Conservation (phyloP, 352 stramenopile species). For the Globisporangium cystogenes region DNA sequence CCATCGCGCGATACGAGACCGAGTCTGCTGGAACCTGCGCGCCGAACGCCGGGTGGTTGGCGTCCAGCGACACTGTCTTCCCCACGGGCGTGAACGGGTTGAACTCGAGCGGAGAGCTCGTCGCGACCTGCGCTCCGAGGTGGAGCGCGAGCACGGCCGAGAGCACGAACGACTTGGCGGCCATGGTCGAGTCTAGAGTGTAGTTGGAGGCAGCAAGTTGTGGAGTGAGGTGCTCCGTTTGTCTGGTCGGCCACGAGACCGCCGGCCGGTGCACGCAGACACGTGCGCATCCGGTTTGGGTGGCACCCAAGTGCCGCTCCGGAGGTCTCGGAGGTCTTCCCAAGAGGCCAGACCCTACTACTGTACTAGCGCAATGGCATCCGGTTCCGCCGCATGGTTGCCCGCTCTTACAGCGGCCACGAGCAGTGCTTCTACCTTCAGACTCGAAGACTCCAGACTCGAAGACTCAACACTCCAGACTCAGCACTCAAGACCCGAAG, state of each 20-base stretch:
- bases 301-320: background rate
- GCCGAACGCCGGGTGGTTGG: conserved; percentile 8
- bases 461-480: too few species aligned
- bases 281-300: background rate
- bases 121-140: background rate
- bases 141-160: conserved; percentile 3
- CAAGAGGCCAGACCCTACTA: background rate
- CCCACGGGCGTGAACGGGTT: conserved; percentile 10
- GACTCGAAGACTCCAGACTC: too few species aligned
- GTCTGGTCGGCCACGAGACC: background rate
- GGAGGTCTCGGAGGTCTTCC: background rate
- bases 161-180: background rate
- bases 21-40: background rate
- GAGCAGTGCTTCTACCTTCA: background rate
- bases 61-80: conserved; percentile 6
- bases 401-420: background rate
- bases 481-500: too few species aligned
- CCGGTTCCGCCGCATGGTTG: background rate
- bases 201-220: background rate
- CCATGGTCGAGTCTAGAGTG: background rate
- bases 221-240: background rate
- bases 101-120: conserved; percentile 5
- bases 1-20: conserved; percentile 7
- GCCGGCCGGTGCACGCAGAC: background rate
- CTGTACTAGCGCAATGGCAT: background rate